Percentiles rank a stretch among this genome's conserved stretches.
Conservation (phyloP, 2,329 filamentous ascomycete genomes). For the Colletotrichum sidae region DNA sequence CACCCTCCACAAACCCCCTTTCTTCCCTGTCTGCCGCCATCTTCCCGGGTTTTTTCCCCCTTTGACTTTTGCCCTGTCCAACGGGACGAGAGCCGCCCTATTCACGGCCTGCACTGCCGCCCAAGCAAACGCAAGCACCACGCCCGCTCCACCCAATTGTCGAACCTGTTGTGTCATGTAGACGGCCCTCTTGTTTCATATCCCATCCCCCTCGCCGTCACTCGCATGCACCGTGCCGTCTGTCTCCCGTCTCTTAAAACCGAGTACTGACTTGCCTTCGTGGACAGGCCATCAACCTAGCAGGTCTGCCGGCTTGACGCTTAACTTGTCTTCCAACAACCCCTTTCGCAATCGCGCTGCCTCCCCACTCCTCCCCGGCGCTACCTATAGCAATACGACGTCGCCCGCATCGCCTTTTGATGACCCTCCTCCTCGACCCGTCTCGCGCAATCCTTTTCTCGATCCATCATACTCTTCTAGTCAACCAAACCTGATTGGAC, state of each 20-base stretch:
- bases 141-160: constrained; percentile 51
- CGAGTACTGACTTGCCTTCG: constrained; percentile 35
- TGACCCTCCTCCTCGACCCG: constrained; percentile 68
- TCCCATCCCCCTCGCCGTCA: constrained; percentile 54
- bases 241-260: constrained; percentile 36
- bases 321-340: constrained; percentile 85
- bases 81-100: constrained; percentile 36
- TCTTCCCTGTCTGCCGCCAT: constrained; percentile 38
- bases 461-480: constrained; percentile 60
- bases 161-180: constrained; percentile 57
- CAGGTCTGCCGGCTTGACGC: constrained; percentile 63
- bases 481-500: constrained; percentile 49
- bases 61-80: constrained; percentile 37
- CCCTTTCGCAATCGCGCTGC: constrained; percentile 80
- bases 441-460: constrained; percentile 82
- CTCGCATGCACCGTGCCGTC: constrained; percentile 53
- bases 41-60: constrained; percentile 34
- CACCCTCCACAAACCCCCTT: constrained; percentile 31
- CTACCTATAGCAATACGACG: constrained; percentile 47
- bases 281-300: constrained; percentile 52
- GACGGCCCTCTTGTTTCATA: constrained; percentile 60
- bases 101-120: constrained; percentile 36
- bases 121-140: constrained; percentile 37
- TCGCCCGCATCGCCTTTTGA: constrained; percentile 69
- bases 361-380: constrained; percentile 60